Base-by-base conservation (phyloP, 164 flowering plant genomes). In the Houttuynia cordata region DNA sequence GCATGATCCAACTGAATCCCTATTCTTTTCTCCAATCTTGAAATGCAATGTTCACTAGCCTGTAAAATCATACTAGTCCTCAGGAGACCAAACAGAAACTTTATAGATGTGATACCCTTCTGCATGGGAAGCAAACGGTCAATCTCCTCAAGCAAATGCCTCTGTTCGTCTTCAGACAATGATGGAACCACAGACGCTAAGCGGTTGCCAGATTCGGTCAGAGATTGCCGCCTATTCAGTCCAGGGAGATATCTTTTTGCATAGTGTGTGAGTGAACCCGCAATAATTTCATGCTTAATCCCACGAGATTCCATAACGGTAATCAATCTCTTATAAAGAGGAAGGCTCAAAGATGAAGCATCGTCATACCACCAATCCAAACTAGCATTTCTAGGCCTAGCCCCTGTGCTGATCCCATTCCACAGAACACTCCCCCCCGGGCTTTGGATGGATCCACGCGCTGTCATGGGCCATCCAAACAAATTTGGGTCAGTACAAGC, bases 301-400 rank as follows among this genome's bases (percentile, higher is more conserved):
- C 97, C 94, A 70, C 81, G 80, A 22, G 74, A 53, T 71, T 78
- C 74, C 97, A 93, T 88, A n/a, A 83, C 77, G 63, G 74, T 73
- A 49, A 88, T 75, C 20, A 93, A 87, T 59, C 77, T 83, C 78
- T 80, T 83, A 68, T 90, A 93, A 71, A 88, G 66, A 57, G 59
- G 61, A 10, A 83, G 74, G 63, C 76, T 74, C 19, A 93, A 81
- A 74, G 76, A 83, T 20, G 97, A 86, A 52, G 86, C 64, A 66
- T 93, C 97, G 66, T 88, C 99, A 67, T 81, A 90, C 99, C 99
- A 93, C 99, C 99, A 93, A 61, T 88, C 92, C 41, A 96, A 83
- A 63, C 80, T 88, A 10, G 74, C 55, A 68, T 86, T 82, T 67
- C 84, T 78, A 54, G 83, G 85, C 73, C 75, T 76, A 41, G 95